phyloP scores from a whole-genome alignment of 352 stramenopile genomes.

The Globisporangium spiculum region DNA sequence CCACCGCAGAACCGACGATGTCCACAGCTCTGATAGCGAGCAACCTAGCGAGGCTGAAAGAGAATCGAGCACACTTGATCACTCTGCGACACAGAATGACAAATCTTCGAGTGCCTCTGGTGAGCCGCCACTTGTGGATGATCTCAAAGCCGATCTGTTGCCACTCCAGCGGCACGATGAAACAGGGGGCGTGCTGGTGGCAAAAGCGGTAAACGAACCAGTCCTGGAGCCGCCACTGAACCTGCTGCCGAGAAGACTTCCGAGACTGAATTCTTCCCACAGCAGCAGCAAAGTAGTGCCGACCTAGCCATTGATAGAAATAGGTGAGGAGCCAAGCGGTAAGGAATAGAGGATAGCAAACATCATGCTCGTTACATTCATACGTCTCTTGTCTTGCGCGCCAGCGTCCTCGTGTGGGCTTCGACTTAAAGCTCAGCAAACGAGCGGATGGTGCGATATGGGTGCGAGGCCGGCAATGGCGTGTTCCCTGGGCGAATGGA shows the following conservation, averaged over 20 bases:
- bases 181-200: background rate
- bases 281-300: conserved; percentile 19
- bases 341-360: background rate
- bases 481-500: conserved; percentile 87
- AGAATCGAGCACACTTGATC: background rate
- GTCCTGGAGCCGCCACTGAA: conserved; percentile 1
- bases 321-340: background rate
- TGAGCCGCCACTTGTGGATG: background rate
- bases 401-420: background rate
- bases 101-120: background rate
- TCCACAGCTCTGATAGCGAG: background rate
- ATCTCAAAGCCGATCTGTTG: background rate
- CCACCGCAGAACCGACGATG: background rate
- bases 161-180: background rate
- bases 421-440: conserved; percentile 50
- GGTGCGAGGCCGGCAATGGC: conserved; percentile 51
- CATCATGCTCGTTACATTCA: conserved; percentile 9
- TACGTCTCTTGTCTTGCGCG: background rate
- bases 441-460: conserved; percentile 54
- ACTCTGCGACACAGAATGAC: background rate
- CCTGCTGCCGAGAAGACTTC: background rate
- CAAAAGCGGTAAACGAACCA: conserved; percentile 4
- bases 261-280: background rate
- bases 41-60: background rate
- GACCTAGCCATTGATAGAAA: conserved; percentile 5